Evolutionary conservation across 2,329 filamentous ascomycete species (phyloP).

Genomic region (Malbranchea zuffiana): DNA sequence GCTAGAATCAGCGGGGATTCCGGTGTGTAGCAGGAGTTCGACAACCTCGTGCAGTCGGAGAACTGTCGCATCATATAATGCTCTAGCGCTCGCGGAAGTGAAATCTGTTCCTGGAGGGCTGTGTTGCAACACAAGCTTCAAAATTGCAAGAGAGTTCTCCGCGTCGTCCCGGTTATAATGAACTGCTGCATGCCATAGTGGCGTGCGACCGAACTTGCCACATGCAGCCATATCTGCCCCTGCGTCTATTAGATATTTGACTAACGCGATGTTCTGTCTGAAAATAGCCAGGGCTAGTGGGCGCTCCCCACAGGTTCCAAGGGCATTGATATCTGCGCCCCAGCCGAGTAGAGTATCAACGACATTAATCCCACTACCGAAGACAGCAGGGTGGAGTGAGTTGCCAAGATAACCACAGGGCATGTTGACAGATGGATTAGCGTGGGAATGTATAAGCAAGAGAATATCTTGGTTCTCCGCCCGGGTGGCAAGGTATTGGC

Average conservation of each 20-base stretch:
- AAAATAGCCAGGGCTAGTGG: background rate
- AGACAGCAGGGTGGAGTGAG: background rate
- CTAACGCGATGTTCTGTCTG: background rate
- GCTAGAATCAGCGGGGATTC: too few relatives aligned
- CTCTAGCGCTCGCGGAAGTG: too few relatives aligned
- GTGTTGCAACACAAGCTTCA: too few relatives aligned
- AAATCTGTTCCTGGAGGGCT: too few relatives aligned
- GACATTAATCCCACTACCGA: background rate
- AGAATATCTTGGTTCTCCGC: background rate
- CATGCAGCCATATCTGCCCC: background rate
- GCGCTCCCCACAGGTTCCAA: background rate
- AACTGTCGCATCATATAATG: too few relatives aligned
- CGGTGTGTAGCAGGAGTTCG: too few relatives aligned
- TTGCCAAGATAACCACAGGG: background rate
- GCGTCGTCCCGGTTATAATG: too few relatives aligned
- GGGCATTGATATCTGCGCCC: slow-evolving; percentile 1
- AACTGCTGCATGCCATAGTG: background rate
- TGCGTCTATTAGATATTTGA: background rate
- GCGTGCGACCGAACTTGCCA: background rate
- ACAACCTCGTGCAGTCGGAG: too few relatives aligned
- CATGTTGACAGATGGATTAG: background rate
- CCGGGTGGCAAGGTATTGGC: background rate
- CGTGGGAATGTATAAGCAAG: background rate
- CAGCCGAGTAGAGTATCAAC: background rate
- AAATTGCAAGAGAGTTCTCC: too few relatives aligned